Evolutionary conservation across 495 filamentous ascomycete genomes (phyloP).

Genomic region (Pyrenula aspistea): DNA sequence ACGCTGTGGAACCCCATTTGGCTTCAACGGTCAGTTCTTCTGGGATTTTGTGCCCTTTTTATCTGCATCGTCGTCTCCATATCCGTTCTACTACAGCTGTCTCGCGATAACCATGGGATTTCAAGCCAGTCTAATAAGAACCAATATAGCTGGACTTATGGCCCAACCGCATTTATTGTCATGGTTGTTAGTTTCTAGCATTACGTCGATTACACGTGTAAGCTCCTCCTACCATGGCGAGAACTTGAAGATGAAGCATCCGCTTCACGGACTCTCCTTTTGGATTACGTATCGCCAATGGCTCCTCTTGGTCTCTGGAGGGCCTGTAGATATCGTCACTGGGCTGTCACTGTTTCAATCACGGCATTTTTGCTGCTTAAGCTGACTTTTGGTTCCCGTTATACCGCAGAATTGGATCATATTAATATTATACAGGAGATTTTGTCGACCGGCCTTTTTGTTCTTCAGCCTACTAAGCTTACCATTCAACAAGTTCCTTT

Average conservation of each 20-base stretch:
- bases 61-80: not conserved
- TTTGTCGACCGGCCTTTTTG: not conserved
- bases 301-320: not conserved
- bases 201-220: conserved; percentile 15
- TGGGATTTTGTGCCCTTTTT: not conserved
- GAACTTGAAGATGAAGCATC: conserved; percentile 3
- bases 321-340: not conserved
- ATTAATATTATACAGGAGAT: not conserved
- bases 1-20: not conserved
- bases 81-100: conserved; percentile 2
- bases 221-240: conserved; percentile 18
- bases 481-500: not conserved
- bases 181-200: conserved; percentile 14
- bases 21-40: not conserved
- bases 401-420: not conserved
- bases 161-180: conserved; percentile 18
- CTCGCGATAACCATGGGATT: conserved; percentile 7
- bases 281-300: not conserved
- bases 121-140: conserved; percentile 6
- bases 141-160: conserved; percentile 20
- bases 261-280: not conserved
- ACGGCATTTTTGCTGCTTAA: not conserved
- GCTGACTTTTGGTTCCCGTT: not conserved
- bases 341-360: not conserved
- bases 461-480: not conserved